Base-by-base conservation (phyloP, 1,284 basidiomycete genomes). In the Cutaneotrichosporon curvatum region DNA sequence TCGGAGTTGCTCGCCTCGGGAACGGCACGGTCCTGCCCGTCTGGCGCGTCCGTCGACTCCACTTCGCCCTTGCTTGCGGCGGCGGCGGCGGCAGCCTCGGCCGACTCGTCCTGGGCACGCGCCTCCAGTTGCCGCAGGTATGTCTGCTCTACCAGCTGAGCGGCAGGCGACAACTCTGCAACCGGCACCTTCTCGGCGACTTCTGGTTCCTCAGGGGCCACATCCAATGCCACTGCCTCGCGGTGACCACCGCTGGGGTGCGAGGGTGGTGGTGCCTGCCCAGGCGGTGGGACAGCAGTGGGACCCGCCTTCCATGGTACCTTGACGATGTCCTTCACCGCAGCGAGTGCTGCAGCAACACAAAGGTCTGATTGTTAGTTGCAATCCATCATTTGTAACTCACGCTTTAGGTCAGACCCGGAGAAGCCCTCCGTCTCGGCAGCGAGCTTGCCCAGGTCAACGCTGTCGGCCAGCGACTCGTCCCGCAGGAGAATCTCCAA, bases 391-490 rank as follows among this genome's bases (percentile, higher is more conserved):
- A 14, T 1, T 7, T 8, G 4, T 1, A 15, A 76, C 86, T 67
- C 56, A 91, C 89, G 87, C 69, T 91, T 92, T 48, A 94, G 74
- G 68, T 94, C 89, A n/a, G 87, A 90, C 15, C 89, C 89, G 44
- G 89, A 92, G 71, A 89, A 94, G 48, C 79, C 81, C 44, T 87
- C 85, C 0, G 89, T 90, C 61, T 81, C 78, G 63, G 78, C 79
- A 3, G 86, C 85, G 19, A 92, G 70, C 20, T 65, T 63, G 37
- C 75, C 72, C 5, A 85, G 63, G 59, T 86, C 80, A 3, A 91
- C 75, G 60, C 87, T 85, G 4, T 74, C 56, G 3, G 76, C 79
- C n/a, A 91, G 68, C 0, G 59, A 73, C 69, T 94, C 89, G 56
- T 87, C 83, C 15, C 82, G 78, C 21, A 92, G 75, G 32, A 90